Evolutionary conservation across 768 basidiomycete species (phyloP).

Genomic region (Psilocybe cyanescens): DNA sequence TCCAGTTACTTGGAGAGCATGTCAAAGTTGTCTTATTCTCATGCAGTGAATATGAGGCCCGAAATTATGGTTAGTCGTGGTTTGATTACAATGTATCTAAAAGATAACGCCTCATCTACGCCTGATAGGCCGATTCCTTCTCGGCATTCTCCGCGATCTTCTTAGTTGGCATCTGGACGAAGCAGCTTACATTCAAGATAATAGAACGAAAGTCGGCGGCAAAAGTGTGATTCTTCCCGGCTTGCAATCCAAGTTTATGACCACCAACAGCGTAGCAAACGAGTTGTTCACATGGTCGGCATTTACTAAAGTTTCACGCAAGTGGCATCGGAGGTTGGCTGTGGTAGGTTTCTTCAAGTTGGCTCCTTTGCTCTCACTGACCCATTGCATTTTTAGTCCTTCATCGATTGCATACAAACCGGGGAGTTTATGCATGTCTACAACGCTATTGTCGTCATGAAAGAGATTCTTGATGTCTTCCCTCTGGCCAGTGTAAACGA

Average conservation of each 20-base stretch:
- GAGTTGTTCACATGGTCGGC: constrained; percentile 65
- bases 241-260: constrained; percentile 56
- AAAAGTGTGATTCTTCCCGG: constrained; percentile 70
- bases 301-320: constrained; percentile 73
- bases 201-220: constrained; percentile 65
- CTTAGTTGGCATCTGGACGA: constrained; percentile 83
- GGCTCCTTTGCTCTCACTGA: not conserved
- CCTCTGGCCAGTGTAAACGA: constrained; percentile 68
- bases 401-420: constrained; percentile 81
- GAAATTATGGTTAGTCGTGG: constrained; percentile 77
- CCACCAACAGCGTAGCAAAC: constrained; percentile 52
- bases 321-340: constrained; percentile 82
- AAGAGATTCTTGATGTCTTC: constrained; percentile 89
- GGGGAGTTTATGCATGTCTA: constrained; percentile 97
- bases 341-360: constrained; percentile 46
- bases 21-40: constrained; percentile 87
- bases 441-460: constrained; percentile 93
- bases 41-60: constrained; percentile 95
- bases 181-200: constrained; percentile 69
- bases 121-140: constrained; percentile 79
- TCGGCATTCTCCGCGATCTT: constrained; percentile 77
- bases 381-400: constrained; percentile 50
- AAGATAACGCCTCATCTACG: constrained; percentile 5
- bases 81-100: not conserved
- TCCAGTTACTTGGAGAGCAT: constrained; percentile 82